Percentiles rank a stretch among this genome's conserved stretches.
These are phyloP conservation scores for Uronychia setigera DNA, from an alignment of 73 alveolate genomes.

Conservation along the genomic window DNA sequence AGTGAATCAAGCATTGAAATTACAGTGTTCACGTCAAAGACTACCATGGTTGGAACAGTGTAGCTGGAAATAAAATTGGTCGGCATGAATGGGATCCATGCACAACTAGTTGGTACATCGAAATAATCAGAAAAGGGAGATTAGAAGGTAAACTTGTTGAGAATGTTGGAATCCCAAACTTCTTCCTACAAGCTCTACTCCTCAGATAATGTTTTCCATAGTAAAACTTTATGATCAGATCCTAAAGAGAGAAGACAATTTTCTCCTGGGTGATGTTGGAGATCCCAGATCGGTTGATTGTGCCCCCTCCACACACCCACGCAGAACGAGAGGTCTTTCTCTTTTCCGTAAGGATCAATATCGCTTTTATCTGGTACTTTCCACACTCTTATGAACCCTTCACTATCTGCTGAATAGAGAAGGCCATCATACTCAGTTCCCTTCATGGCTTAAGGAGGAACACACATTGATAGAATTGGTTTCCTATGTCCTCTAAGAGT, in stretches of 20 bases:
- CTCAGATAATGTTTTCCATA: constrained; percentile 69
- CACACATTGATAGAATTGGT: constrained; percentile 70
- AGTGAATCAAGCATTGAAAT: background rate
- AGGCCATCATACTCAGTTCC: constrained; percentile 27
- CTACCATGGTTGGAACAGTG: constrained; percentile 24
- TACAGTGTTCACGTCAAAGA: constrained; percentile 51
- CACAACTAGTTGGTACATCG: constrained; percentile 57
- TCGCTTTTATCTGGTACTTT: constrained; percentile 61
- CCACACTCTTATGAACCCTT: constrained; percentile 82
- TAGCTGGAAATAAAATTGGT: constrained; percentile 25
- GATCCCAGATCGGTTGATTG: constrained; percentile 84
- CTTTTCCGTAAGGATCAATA: constrained; percentile 52
- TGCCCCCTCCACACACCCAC: constrained; percentile 58
- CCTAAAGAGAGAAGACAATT: constrained; percentile 75
- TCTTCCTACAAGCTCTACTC: background rate
- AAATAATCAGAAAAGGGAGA: constrained; percentile 3
- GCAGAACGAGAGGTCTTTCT: constrained; percentile 66
- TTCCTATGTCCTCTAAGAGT: constrained; percentile 81
- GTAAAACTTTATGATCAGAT: constrained; percentile 70
- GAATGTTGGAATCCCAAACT: background rate
- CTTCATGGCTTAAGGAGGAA: constrained; percentile 27
- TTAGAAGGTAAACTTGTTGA: background rate
- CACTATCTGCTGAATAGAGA: constrained; percentile 80
- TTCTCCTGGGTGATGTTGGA: constrained; percentile 82
- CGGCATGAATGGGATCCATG: constrained; percentile 32